Evolutionary conservation across 768 basidiomycete genomes (phyloP), one percentile per base, ranked within the genome.

Genomic region (Leccinum longicurvipes): DNA sequence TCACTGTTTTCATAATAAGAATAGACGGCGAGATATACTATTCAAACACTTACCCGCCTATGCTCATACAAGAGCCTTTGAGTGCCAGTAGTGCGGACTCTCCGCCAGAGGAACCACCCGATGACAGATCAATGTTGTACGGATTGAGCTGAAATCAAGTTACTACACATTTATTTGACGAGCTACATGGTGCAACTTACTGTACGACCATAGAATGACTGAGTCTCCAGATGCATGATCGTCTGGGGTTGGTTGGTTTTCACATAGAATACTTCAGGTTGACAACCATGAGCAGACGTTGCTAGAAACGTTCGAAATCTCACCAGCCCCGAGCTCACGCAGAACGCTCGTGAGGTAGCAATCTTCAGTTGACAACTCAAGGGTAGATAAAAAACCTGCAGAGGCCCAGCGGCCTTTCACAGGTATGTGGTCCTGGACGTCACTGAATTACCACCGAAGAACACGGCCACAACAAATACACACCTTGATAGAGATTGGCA

Each of bases 61-160:
- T 65, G 7, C 81, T 76, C 27, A 82, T 57, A 27, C 75, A 74
- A 21, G 74, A 72, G 29, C 80, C 80, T 32, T 73, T 74, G 51
- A 82, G 57, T 4, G 78, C 78, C 2, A 82, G 51, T 1, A 82
- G 60, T 0, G 82, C 79, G 5, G 73, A 71, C 63, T 81, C 82
- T 29, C 82, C 82, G 7, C 82, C 82, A 2, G 77, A 77, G 10
- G 79, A 80, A n/a, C 82, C 82, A 12, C 82, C 82, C 1, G 74
- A 64, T 0, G 76, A 78, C 23, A 80, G 63, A 11, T 66, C 47
- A 2, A 73, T 67, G 57, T 81, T 80, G 65, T 69, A 63, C 0
- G 82, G 82, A 54, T 82, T 80, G 28, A 71, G 61, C 45, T 80
- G 68, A 41, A 47, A 47, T 23, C n/a, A 29, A 19, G 45, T 56